A percentile compares a stretch with the other conserved stretches of the same genome.
Evolutionary conservation across 1,284 basidiomycete species (phyloP).

Genomic region (Boletus mariae): DNA sequence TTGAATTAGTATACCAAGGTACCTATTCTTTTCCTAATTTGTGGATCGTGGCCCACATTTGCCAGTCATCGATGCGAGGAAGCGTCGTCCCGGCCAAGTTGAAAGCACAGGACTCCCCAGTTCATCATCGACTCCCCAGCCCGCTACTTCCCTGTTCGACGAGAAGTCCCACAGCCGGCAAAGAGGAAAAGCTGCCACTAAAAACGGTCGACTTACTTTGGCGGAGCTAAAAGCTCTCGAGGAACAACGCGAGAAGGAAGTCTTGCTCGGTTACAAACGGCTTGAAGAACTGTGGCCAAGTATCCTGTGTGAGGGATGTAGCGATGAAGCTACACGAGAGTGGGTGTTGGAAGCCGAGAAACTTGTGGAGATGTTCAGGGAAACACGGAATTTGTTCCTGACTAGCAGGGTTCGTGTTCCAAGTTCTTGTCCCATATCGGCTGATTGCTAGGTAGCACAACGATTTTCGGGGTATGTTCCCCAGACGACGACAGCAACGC

Average conservation of each 20-base stretch:
- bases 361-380: constrained; percentile 82
- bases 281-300: constrained; percentile 46
- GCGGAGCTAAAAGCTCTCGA: constrained; percentile 58
- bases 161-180: constrained; percentile 40
- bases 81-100: constrained; percentile 40
- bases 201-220: constrained; percentile 45
- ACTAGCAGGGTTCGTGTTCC: constrained; percentile 57
- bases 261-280: constrained; percentile 46
- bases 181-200: constrained; percentile 31
- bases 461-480: constrained; percentile 67
- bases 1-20: constrained; percentile 88
- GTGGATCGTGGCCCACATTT: not conserved
- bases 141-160: constrained; percentile 51
- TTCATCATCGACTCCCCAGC: constrained; percentile 20
- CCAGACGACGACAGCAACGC: constrained; percentile 40
- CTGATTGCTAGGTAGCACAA: constrained; percentile 34
- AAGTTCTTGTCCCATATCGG: not conserved
- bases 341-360: constrained; percentile 86
- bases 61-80: constrained; percentile 42
- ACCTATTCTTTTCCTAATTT: not conserved
- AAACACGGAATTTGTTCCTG: constrained; percentile 79
- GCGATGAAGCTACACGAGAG: constrained; percentile 47
- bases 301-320: constrained; percentile 32
- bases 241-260: constrained; percentile 58
- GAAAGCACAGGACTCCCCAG: constrained; percentile 24